These are phyloP conservation scores for Aureobasidium melanogenum DNA, from an alignment of 2,329 filamentous ascomycete species.

Conservation along the genomic window DNA sequence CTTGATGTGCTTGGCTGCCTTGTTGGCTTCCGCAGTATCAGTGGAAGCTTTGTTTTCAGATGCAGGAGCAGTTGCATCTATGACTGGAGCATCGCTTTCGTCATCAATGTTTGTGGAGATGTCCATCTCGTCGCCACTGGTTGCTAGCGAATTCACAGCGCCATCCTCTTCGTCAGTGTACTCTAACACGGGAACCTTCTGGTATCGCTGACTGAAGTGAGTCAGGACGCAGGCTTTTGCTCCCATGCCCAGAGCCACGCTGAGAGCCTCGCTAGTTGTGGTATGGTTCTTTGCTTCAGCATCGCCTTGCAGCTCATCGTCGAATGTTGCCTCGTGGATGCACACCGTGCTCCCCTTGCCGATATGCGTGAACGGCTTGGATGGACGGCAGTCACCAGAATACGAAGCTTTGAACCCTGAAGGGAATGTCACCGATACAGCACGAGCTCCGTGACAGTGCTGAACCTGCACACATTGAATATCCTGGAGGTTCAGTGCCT, in stretches of 20 bases:
- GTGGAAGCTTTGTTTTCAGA: neutral
- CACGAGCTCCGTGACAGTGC: constrained; percentile 75
- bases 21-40: constrained; percentile 17
- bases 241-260: constrained; percentile 66
- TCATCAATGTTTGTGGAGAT: constrained; percentile 13
- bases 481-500: constrained; percentile 52
- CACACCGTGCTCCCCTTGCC: constrained; percentile 71
- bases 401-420: constrained; percentile 81
- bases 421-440: constrained; percentile 67
- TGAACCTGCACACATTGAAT: constrained; percentile 60
- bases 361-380: constrained; percentile 56
- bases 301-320: constrained; percentile 70
- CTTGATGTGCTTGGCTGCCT: constrained; percentile 17
- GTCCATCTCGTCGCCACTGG: constrained; percentile 17
- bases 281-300: constrained; percentile 83
- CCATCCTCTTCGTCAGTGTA: constrained; percentile 21
- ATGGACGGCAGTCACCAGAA: constrained; percentile 88
- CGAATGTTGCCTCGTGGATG: constrained; percentile 93
- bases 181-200: constrained; percentile 56
- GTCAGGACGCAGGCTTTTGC: constrained; percentile 77
- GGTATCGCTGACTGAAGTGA: constrained; percentile 92
- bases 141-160: constrained; percentile 3
- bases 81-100: constrained; percentile 10
- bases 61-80: constrained; percentile 12
- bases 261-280: constrained; percentile 78